Evolutionary conservation across 306 rosid species (phyloP).

Genomic region (Malus orientalis): DNA sequence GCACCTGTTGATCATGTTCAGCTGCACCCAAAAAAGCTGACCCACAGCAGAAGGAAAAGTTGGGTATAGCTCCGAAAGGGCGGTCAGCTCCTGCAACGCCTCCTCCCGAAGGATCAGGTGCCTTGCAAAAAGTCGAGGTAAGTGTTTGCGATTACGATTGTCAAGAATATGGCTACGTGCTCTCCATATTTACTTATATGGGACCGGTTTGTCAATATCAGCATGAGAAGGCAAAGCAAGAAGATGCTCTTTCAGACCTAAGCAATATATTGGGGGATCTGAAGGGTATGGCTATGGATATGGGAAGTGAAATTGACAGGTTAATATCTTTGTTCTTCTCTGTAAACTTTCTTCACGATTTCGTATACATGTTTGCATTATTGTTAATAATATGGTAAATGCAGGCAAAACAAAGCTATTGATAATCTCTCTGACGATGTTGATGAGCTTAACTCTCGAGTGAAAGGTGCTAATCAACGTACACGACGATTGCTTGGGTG

Average conservation of each 20-base stretch:
- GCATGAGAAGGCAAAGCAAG: slow-evolving; percentile 84
- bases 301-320: slow-evolving; percentile 90
- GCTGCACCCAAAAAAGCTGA: slow-evolving; percentile 22
- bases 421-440: slow-evolving; percentile 73
- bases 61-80: slow-evolving; percentile 68
- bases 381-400: slow-evolving; percentile 12
- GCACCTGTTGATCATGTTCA: not conserved
- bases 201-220: slow-evolving; percentile 10
- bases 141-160: not conserved
- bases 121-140: slow-evolving; percentile 70
- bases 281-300: slow-evolving; percentile 79
- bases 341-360: not conserved
- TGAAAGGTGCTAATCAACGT: slow-evolving; percentile 82
- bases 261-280: slow-evolving; percentile 88
- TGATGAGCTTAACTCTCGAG: slow-evolving; percentile 65
- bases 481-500: slow-evolving; percentile 56
- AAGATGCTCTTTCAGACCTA: slow-evolving; percentile 67
- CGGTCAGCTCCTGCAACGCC: slow-evolving; percentile 46
- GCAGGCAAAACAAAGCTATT: slow-evolving; percentile 90
- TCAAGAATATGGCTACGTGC: not conserved
- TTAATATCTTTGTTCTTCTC: not conserved
- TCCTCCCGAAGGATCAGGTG: slow-evolving; percentile 38
- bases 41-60: slow-evolving; percentile 46
- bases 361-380: not conserved
- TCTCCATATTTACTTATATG: not conserved